phyloP scores from a whole-genome alignment of 768 basidiomycete genomes.

The Tulasnella sp. region DNA sequence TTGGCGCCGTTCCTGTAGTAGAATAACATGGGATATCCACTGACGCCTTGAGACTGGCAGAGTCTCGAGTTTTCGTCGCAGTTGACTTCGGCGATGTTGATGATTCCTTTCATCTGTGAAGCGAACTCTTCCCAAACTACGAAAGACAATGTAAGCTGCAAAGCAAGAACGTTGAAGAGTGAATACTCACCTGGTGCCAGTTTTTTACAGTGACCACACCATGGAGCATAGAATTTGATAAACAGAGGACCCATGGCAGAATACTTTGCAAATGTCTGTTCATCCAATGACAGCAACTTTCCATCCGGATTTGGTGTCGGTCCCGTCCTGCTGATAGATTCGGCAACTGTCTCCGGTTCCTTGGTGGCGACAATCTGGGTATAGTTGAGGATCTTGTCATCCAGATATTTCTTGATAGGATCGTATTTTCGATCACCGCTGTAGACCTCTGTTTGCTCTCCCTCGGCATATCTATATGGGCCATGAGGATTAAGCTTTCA shows the following conservation, averaged over 20 bases:
- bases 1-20: slow-evolving; percentile 44
- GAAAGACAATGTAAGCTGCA: background rate
- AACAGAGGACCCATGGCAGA: slow-evolving; percentile 41
- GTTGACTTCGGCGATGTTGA: slow-evolving; percentile 76
- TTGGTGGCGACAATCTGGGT: background rate
- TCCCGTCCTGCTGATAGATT: slow-evolving; percentile 17
- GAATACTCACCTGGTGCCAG: slow-evolving; percentile 45
- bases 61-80: slow-evolving; percentile 63
- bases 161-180: background rate
- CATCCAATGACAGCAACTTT: slow-evolving; percentile 31
- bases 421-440: slow-evolving; percentile 40
- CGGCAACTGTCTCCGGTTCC: slow-evolving; percentile 9
- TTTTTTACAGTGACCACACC: slow-evolving; percentile 97
- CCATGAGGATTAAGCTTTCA: background rate
- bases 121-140: slow-evolving; percentile 66
- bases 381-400: slow-evolving; percentile 26
- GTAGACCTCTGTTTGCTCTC: slow-evolving; percentile 46
- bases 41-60: slow-evolving; percentile 52
- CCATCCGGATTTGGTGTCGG: slow-evolving; percentile 34
- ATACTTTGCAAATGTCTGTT: slow-evolving; percentile 36
- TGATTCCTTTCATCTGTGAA: slow-evolving; percentile 46
- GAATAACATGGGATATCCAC: slow-evolving; percentile 73
- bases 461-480: slow-evolving; percentile 34
- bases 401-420: slow-evolving; percentile 43
- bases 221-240: slow-evolving; percentile 84